Conservation (phyloP, 129 eudicot species). For the Tanacetum coccineum region DNA sequence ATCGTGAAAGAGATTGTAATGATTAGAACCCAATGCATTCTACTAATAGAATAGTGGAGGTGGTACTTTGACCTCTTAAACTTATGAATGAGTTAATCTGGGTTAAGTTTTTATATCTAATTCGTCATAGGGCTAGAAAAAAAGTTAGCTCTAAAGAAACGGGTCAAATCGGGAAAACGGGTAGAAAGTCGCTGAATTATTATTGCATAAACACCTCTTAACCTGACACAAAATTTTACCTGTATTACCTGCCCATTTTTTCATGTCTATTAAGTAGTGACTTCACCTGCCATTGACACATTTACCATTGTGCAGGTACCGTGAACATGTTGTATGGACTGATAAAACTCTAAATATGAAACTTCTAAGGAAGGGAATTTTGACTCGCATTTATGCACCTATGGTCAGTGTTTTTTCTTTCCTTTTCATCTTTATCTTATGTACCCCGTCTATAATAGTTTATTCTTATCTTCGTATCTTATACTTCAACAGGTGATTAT, state of each 20-base stretch:
- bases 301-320: slow-evolving; percentile 41
- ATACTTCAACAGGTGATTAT: slow-evolving; percentile 43
- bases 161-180: neutral
- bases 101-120: neutral
- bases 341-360: slow-evolving; percentile 43
- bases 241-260: neutral
- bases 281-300: neutral
- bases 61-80: no score
- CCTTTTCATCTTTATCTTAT: neutral
- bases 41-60: neutral
- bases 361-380: slow-evolving; percentile 48
- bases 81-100: no score
- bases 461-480: neutral
- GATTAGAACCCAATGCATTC: neutral
- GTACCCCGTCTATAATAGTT: neutral
- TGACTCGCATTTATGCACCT: slow-evolving; percentile 66
- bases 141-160: slow-evolving; percentile 1
- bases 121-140: neutral
- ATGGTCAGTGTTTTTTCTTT: slow-evolving; percentile 38
- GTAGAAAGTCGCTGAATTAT: neutral
- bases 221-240: neutral
- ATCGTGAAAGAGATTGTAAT: neutral
- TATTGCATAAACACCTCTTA: neutral
- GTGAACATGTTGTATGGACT: slow-evolving; percentile 68
- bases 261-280: neutral